Base-by-base conservation (phyloP, 495 filamentous ascomycete genomes). In the Aspergillus haitiensis region DNA sequence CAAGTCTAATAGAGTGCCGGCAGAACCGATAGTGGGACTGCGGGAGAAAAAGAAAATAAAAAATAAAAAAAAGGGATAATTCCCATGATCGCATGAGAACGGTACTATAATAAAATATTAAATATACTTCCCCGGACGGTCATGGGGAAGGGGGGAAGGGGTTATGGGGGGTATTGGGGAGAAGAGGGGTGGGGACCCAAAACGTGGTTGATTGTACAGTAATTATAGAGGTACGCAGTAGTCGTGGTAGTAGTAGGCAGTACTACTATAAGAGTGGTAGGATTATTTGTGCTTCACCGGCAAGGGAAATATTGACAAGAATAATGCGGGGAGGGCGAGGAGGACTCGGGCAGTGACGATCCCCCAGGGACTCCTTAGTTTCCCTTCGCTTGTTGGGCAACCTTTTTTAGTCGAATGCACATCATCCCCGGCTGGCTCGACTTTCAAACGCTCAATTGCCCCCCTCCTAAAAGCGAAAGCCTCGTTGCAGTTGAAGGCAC, bases 1-100 rank as follows among this genome's bases (percentile, higher is more conserved):
- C 9, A 46, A 47, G 49, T 49, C 48, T 52, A 53, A 50, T 32
- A 52, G 36, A 59, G 39, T 59, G 56, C 56, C 56, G 56, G 49
- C 48, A 52, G 56, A 49, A 34, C 56, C 31, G 48, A 31, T n/a
- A 7, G 44, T 47, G 44, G n/a, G 44, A 47, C 44, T 47, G 9
- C 9, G 44, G 9, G 42, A 8, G 18, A 16, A 16, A 40, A n/a
- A n/a, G 37, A 40, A n/a, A 40, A 40, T 40, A 40, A 40, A 3
- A 40, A 40, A 40, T 40, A 40, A 8, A 40, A 9, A 8, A 40
- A 13, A 40, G 37, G 11, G 7, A 11, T 40, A 40, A 11, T 40
- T 27, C 3, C 21, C 21, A 46, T 12, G 40, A 53, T 56, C 2
- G 27, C 53, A 46, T 56, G 8, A 5, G 7, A 9, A 33, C 11